Base-by-base conservation (phyloP, 345 rosid species). In the Gossypium bickii region DNA sequence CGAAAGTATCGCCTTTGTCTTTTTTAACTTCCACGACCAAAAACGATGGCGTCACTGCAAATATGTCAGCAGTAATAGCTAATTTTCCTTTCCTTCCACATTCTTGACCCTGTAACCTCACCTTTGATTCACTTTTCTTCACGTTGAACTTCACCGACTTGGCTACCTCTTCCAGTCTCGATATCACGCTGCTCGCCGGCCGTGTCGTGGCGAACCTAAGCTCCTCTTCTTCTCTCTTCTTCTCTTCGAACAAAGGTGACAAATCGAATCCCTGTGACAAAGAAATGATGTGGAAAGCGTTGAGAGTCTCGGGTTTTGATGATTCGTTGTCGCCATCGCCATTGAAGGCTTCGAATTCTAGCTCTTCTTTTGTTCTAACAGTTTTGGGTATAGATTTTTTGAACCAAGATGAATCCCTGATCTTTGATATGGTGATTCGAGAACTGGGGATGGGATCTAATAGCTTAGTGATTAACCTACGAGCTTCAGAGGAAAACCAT, bases 221-320 rank as follows among this genome's bases (percentile, higher is more conserved):
- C 92, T 92, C 97, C 57, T 81, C 86, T 69, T 90, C 96, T 70
- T 84, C 92, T 80, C 87, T 84, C 86, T 86, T 94, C 83, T 85
- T 88, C 92, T 91, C 97, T 79, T 94, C 97, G 24, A 94, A 92
- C 60, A 94, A 72, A 0, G 97, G 97, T 11, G 95, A 92, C 70
- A 94, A 74, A 82, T 92, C 95, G 22, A 94, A 94, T 43, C 98
- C 98, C 74, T 87, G 90, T 0, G 98, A 92, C 24, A 94, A 59
- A 4, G 95, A 94, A 12, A 94, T 94, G 3, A 94, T 92, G 62
- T 94, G 97, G 73, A 94, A 94, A 0, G 97, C 98, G 60, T 94
- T 94, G 2, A 92, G 73, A 2, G 89, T 90, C 76, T 94, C 97
- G 0, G 84, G 79, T 44, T 83, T 88, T 25, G 78, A 71, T 0